Conservation (phyloP, 2,329 filamentous ascomycete genomes). For the Ophiostoma piceae region DNA sequence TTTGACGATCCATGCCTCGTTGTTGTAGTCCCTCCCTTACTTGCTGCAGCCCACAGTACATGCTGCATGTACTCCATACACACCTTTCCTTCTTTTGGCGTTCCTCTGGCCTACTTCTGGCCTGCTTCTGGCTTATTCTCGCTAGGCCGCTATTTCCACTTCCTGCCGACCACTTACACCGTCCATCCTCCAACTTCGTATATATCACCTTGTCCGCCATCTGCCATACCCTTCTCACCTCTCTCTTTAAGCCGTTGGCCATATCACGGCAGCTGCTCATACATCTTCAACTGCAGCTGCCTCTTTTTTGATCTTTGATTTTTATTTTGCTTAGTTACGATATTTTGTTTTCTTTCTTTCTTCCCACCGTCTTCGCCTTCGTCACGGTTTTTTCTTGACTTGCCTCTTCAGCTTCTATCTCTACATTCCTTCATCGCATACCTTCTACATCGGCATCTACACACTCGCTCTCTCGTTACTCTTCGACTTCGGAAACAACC, state of each 20-base stretch:
- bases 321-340: background rate
- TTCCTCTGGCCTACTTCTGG: constrained; percentile 12
- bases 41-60: constrained; percentile 6
- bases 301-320: background rate
- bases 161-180: background rate
- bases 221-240: background rate
- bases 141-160: background rate
- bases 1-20: constrained; percentile 1
- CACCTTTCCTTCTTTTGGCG: constrained; percentile 10
- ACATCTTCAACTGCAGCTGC: constrained; percentile 4
- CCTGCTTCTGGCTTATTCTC: background rate
- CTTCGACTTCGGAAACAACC: background rate
- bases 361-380: background rate
- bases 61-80: constrained; percentile 9
- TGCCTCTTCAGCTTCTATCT: background rate
- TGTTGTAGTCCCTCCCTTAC: constrained; percentile 1
- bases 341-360: background rate
- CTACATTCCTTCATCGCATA: background rate
- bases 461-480: constrained; percentile 1
- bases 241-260: background rate
- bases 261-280: constrained; percentile 9
- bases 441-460: background rate
- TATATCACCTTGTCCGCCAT: background rate
- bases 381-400: background rate
- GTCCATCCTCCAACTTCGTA: background rate